Evolutionary conservation across 352 stramenopile species (phyloP).

Genomic region (Phytophthora litchii): DNA sequence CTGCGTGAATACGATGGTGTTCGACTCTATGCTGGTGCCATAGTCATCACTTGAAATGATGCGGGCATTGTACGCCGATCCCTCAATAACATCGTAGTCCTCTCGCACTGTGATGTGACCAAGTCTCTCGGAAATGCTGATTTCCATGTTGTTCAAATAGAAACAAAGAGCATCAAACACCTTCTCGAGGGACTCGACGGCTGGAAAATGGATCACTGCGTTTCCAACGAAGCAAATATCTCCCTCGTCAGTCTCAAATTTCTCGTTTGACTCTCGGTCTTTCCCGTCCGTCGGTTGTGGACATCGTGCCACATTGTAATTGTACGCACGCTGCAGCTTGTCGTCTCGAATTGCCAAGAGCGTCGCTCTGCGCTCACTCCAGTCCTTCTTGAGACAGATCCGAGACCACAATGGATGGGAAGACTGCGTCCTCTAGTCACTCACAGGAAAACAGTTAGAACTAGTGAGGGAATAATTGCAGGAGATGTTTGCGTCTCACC

Average conservation of each 20-base stretch:
- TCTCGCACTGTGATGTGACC: slow-evolving; percentile 26
- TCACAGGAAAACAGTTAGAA: not conserved
- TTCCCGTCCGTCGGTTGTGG: slow-evolving; percentile 3
- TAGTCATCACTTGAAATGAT: slow-evolving; percentile 28
- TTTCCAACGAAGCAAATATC: slow-evolving; percentile 33
- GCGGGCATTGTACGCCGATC: slow-evolving; percentile 33
- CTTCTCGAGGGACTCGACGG: slow-evolving; percentile 35
- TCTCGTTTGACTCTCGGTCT: slow-evolving; percentile 22
- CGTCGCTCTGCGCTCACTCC: slow-evolving; percentile 15
- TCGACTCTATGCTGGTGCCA: slow-evolving; percentile 30
- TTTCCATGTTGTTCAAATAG: slow-evolving; percentile 53
- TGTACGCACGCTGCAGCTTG: slow-evolving; percentile 29
- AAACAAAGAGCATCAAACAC: slow-evolving; percentile 44
- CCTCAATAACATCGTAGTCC: slow-evolving; percentile 28
- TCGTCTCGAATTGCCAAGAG: slow-evolving; percentile 20
- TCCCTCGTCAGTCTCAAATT: slow-evolving; percentile 32
- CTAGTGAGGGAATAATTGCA: not conserved
- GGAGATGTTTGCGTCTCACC: slow-evolving; percentile 7
- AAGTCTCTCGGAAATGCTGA: slow-evolving; percentile 42
- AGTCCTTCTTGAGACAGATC: slow-evolving; percentile 33
- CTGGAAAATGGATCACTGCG: slow-evolving; percentile 34
- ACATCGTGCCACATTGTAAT: slow-evolving; percentile 23
- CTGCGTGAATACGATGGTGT: slow-evolving; percentile 30
- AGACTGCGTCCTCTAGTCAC: slow-evolving; percentile 19
- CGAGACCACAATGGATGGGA: slow-evolving; percentile 29